Base-by-base conservation (phyloP, 495 filamentous ascomycete genomes). In the Aspergillus taichungensis region DNA sequence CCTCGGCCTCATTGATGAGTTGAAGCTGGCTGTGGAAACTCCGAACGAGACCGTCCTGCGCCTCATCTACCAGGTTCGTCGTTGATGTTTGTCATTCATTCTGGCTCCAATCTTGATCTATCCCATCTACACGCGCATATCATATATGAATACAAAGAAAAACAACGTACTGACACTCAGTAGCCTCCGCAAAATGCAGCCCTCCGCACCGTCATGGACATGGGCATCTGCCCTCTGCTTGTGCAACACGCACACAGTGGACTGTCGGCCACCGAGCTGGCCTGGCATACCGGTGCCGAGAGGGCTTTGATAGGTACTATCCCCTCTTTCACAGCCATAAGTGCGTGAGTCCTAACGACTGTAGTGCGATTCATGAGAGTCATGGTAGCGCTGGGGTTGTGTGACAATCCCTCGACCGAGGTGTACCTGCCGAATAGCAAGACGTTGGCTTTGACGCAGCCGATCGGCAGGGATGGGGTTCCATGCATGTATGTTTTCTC, bases 171-270 rank as follows among this genome's bases (percentile, higher is more conserved):
- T 49, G 37, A 49, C 28, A 27, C 12, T 31, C n/a, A 30, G n/a
- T 32, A 69, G 66, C 64, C 66, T 12, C 64, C 66, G 3, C 64
- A 67, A 33, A 69, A 69, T 54, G 64, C 64, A 6, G 62, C 66
- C 1, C 52, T 69, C 18, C 59, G 63, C 8, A 50, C 54, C 8
- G 64, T 63, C 7, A 52, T 66, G 11, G 66, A 66, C 32, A 39
- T 69, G 37, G 52, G 53, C 2, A 56, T 69, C 27, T 67, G 67
- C 24, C 50, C 51, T 5, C 13, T 63, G 13, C 49, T 69, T 3
- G 41, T 60, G 14, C 45, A 55, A 8, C 53, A 59, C n/a, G 41
- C 43, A 24, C 18, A 24, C 18, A 24, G 18, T 1, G 18, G 18
- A 1, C 18, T 24, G 1, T 24, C 18, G 18, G 18, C 18, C 18